These are phyloP conservation scores for Sungouiella thailandica DNA, from an alignment of 805 yeast species.

Conservation along the genomic window DNA sequence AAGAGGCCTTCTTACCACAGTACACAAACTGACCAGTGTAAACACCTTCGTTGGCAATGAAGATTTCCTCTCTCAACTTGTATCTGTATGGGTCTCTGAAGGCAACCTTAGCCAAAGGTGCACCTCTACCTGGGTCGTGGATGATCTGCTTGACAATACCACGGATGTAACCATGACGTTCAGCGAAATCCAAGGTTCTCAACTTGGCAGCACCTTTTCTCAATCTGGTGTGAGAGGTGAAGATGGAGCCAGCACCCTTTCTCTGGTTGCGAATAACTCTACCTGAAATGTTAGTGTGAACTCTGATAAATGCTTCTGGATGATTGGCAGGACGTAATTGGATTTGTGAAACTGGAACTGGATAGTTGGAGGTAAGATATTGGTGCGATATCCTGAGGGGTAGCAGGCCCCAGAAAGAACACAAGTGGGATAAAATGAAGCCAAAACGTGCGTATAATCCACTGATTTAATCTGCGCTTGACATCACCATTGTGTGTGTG, in stretches of 20 bases:
- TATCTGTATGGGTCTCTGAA: slow-evolving; percentile 99
- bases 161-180: slow-evolving; percentile 99
- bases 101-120: slow-evolving; percentile 97
- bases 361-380: background rate
- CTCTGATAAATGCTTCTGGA: too few relatives aligned
- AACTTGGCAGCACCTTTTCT: slow-evolving; percentile 99
- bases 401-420: too few relatives aligned
- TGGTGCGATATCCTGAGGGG: too few relatives aligned
- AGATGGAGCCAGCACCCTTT: slow-evolving; percentile 99
- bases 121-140: slow-evolving; percentile 99
- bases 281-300: slow-evolving; percentile 45
- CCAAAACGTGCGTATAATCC: too few relatives aligned
- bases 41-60: slow-evolving; percentile 99
- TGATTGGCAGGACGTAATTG: too few relatives aligned
- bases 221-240: slow-evolving; percentile 99
- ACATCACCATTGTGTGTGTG: too few relatives aligned
- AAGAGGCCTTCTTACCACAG: slow-evolving; percentile 98
- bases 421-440: too few relatives aligned
- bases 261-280: slow-evolving; percentile 99
- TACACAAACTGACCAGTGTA: slow-evolving; percentile 99
- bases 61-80: slow-evolving; percentile 96
- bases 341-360: too few relatives aligned
- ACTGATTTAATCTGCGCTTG: too few relatives aligned
- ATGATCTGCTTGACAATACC: slow-evolving; percentile 98
- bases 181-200: slow-evolving; percentile 98